Evolutionary conservation across 345 rosid genomes (phyloP).

Genomic region (Noccaea bulbosa): DNA sequence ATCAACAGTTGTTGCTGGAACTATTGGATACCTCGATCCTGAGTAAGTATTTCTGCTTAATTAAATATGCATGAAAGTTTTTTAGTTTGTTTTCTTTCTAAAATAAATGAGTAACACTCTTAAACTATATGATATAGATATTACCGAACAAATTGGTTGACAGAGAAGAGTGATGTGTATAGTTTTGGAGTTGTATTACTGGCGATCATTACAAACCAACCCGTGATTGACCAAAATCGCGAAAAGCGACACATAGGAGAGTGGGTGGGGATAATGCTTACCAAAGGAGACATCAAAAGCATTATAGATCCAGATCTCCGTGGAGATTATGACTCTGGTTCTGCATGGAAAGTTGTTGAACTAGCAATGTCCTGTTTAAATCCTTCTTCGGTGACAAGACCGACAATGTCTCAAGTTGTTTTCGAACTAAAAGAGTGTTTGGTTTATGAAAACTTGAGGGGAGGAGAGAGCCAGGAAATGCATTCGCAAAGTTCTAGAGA

Average conservation of each 20-base stretch:
- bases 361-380: constrained; percentile 50
- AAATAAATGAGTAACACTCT: background rate
- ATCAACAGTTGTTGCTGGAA: constrained; percentile 35
- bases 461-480: background rate
- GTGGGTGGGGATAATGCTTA: constrained; percentile 44
- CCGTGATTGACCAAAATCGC: constrained; percentile 28
- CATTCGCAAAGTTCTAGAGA: background rate
- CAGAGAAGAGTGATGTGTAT: constrained; percentile 53
- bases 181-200: constrained; percentile 53
- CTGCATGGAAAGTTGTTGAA: constrained; percentile 50
- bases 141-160: constrained; percentile 37
- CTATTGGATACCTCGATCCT: constrained; percentile 29
- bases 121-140: constrained; percentile 10
- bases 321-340: constrained; percentile 39
- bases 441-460: constrained; percentile 4
- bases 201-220: constrained; percentile 48
- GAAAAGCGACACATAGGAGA: constrained; percentile 34
- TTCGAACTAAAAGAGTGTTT: constrained; percentile 42
- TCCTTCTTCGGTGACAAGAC: constrained; percentile 37
- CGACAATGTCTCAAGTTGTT: constrained; percentile 44
- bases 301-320: constrained; percentile 48
- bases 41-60: constrained; percentile 14
- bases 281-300: constrained; percentile 44
- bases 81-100: background rate
- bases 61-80: background rate